These are phyloP conservation scores for Anisodus tanguticus DNA, from an alignment of 257 asterid genomes.

Conservation along the genomic window DNA sequence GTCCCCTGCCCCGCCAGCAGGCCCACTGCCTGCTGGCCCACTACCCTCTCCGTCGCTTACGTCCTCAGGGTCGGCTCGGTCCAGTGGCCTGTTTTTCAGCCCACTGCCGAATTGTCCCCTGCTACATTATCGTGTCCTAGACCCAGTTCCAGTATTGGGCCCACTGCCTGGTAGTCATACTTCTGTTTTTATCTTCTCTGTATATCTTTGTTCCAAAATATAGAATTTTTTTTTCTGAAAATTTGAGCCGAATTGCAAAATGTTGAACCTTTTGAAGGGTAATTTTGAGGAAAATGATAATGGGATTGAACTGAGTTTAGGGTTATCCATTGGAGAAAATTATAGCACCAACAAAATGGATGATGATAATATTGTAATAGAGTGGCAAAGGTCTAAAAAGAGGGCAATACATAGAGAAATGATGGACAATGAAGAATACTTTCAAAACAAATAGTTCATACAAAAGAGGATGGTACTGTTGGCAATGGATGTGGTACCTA, in stretches of 20 bases:
- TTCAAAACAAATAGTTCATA: constrained; percentile 32
- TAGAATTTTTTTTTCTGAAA: neutral
- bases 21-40: no score
- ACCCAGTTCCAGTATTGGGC: no score
- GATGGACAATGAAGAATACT: constrained; percentile 41
- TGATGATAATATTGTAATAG: constrained; percentile 41
- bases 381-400: constrained; percentile 41
- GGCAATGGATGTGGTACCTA: neutral
- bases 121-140: no score
- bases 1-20: no score
- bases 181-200: neutral
- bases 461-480: constrained; percentile 35
- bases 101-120: no score
- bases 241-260: neutral
- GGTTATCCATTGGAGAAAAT: constrained; percentile 67
- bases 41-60: no score
- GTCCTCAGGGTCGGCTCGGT: no score
- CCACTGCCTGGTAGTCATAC: no score
- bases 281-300: constrained; percentile 40
- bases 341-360: constrained; percentile 34
- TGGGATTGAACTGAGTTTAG: constrained; percentile 62
- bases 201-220: constrained; percentile 32
- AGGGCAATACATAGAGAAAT: constrained; percentile 49
- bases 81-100: no score
- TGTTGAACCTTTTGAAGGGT: constrained; percentile 39